These are phyloP conservation scores for Galeopsis tetrahit DNA, from an alignment of 257 asterid species.

Conservation along the genomic window DNA sequence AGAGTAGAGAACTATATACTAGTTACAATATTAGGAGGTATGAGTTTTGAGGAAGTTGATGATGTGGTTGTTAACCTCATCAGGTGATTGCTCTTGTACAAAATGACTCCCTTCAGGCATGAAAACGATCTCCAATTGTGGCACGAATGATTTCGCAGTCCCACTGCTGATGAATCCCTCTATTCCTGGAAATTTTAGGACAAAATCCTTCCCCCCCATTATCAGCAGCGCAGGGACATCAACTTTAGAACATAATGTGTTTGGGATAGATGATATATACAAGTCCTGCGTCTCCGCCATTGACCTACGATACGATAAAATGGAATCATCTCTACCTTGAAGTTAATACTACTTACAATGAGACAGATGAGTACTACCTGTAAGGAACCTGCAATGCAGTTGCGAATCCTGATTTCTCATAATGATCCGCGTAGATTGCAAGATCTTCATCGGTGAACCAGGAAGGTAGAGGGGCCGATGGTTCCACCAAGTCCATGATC, in stretches of 20 bases:
- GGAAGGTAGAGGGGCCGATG: slow-evolving; percentile 53
- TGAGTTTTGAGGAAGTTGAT: slow-evolving; percentile 50
- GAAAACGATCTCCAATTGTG: slow-evolving; percentile 53
- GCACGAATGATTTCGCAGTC: slow-evolving; percentile 44
- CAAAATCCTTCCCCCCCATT: slow-evolving; percentile 67
- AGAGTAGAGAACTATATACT: too few species aligned
- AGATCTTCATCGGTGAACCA: slow-evolving; percentile 69
- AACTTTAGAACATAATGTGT: slow-evolving; percentile 18
- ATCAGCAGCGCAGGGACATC: slow-evolving; percentile 52
- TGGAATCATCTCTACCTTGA: background rate
- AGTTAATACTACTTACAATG: background rate
- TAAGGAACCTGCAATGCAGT: slow-evolving; percentile 68
- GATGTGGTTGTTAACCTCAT: slow-evolving; percentile 50
- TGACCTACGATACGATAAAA: slow-evolving; percentile 40
- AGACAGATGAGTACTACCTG: slow-evolving; percentile 41
- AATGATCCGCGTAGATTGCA: slow-evolving; percentile 50
- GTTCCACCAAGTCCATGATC: slow-evolving; percentile 58
- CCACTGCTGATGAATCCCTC: slow-evolving; percentile 53
- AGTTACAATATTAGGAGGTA: background rate
- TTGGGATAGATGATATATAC: background rate
- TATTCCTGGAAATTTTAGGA: slow-evolving; percentile 56
- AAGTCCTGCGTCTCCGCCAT: slow-evolving; percentile 32
- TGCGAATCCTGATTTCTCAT: slow-evolving; percentile 62
- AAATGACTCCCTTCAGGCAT: slow-evolving; percentile 70
- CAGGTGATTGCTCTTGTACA: slow-evolving; percentile 74